Conservation (phyloP, 371 early-diverging fungal genomes). For the Mortierella sp. region DNA sequence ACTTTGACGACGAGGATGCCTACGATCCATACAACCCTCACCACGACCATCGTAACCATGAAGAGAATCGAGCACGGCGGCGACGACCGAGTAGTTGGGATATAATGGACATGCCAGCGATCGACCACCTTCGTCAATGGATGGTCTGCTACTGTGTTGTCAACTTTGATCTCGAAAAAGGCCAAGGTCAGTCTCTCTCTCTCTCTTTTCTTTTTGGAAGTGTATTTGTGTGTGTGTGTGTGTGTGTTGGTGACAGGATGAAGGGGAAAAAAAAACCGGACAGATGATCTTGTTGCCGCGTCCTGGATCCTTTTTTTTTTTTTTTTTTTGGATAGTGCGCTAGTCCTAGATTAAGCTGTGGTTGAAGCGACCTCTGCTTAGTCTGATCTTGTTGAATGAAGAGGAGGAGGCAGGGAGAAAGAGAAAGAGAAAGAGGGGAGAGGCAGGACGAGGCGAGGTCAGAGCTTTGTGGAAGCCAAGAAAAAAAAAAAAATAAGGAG, state of each 20-base stretch:
- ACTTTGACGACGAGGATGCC: not conserved
- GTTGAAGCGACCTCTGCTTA: too few species aligned
- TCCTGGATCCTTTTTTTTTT: not conserved
- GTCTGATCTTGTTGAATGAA: too few species aligned
- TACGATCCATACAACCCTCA: conserved; percentile 2
- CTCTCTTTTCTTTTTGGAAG: not conserved
- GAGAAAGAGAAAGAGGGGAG: not conserved
- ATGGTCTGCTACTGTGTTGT: conserved; percentile 89
- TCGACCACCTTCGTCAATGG: conserved; percentile 80
- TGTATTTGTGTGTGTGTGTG: not conserved
- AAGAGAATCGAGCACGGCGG: conserved; percentile 23
- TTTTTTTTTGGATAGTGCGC: not conserved
- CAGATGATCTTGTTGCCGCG: too few species aligned
- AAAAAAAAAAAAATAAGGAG: too few species aligned
- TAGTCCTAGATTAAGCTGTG: not conserved
- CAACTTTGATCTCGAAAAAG: conserved; percentile 94
- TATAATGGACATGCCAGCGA: conserved; percentile 54
- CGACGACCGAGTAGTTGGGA: conserved; percentile 52
- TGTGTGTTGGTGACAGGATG: too few species aligned
- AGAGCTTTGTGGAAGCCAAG: not conserved
- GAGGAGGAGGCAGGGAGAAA: not conserved
- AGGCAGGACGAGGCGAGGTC: not conserved
- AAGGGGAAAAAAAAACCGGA: too few species aligned
- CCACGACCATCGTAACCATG: conserved; percentile 27
- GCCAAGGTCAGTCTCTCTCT: conserved; percentile 73